A percentile compares a stretch with the other conserved stretches of the same genome.
Evolutionary conservation across 495 filamentous ascomycete genomes (phyloP).

Genomic region (Melanomma pulvis-pyrius): DNA sequence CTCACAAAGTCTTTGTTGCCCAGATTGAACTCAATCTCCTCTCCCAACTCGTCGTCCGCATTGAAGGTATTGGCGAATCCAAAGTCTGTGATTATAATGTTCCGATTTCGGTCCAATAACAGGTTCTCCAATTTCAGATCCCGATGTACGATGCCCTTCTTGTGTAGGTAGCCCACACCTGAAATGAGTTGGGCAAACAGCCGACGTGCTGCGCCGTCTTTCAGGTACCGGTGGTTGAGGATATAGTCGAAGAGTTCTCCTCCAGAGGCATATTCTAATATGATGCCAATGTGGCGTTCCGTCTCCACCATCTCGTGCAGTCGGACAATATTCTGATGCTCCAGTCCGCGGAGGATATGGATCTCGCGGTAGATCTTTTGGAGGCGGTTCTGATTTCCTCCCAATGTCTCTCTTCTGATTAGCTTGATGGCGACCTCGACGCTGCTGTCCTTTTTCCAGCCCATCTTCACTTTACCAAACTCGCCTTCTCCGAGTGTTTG

Average conservation of each 20-base stretch:
- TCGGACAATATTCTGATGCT: slow-evolving; percentile 94
- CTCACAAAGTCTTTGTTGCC: slow-evolving; percentile 84
- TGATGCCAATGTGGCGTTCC: slow-evolving; percentile 93
- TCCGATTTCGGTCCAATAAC: slow-evolving; percentile 90
- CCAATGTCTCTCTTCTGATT: slow-evolving; percentile 86
- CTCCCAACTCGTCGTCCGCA: slow-evolving; percentile 79
- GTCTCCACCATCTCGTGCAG: slow-evolving; percentile 99
- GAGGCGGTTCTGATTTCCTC: slow-evolving; percentile 80
- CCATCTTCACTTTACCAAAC: slow-evolving; percentile 98
- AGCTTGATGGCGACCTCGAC: slow-evolving; percentile 98
- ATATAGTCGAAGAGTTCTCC: slow-evolving; percentile 99
- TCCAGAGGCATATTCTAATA: slow-evolving; percentile 96
- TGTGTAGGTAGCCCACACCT: slow-evolving; percentile 96
- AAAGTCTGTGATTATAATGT: slow-evolving; percentile 99
- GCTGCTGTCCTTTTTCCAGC: slow-evolving; percentile 96
- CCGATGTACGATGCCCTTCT: slow-evolving; percentile 97
- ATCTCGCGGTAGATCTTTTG: slow-evolving; percentile 99
- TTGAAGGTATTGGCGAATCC: slow-evolving; percentile 99
- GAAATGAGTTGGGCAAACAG: slow-evolving; percentile 96
- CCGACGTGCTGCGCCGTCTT: slow-evolving; percentile 85
- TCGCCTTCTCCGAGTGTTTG: slow-evolving; percentile 98
- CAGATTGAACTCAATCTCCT: slow-evolving; percentile 87
- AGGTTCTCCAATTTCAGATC: slow-evolving; percentile 98
- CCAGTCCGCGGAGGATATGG: slow-evolving; percentile 79
- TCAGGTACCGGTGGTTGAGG: slow-evolving; percentile 91